Evolutionary conservation across 495 filamentous ascomycete species (phyloP).

Genomic region (Penicillium egyptiacum): DNA sequence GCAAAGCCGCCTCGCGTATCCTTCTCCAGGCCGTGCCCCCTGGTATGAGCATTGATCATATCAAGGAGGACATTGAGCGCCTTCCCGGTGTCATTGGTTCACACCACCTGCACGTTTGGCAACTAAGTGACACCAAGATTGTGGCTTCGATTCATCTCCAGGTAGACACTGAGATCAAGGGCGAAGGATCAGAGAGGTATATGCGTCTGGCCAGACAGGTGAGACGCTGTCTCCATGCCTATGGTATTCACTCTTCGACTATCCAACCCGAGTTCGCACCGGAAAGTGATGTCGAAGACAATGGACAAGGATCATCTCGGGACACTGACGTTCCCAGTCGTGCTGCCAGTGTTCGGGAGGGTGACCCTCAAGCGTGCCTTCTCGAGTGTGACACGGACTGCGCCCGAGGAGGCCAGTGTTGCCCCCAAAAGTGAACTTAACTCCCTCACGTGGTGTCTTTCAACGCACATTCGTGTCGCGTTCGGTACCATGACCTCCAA

Average conservation of each 20-base stretch:
- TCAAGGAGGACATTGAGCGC: conserved; percentile 84
- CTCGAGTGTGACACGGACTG: conserved; percentile 87
- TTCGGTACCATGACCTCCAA: conserved; percentile 1
- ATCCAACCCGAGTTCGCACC: conserved; percentile 94
- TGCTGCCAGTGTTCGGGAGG: conserved; percentile 51
- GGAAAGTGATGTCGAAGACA: conserved; percentile 55
- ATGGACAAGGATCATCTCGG: conserved; percentile 29
- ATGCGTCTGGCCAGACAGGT: conserved; percentile 84
- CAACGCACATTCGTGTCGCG: conserved; percentile 7
- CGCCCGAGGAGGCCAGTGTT: conserved; percentile 69
- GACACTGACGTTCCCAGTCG: conserved; percentile 38
- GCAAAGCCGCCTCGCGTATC: conserved; percentile 89
- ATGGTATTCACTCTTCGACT: conserved; percentile 96
- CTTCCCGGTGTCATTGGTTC: conserved; percentile 83
- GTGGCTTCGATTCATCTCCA: conserved; percentile 91
- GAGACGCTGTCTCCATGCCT: conserved; percentile 83
- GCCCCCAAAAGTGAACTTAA: conserved; percentile 47
- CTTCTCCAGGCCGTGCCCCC: conserved; percentile 90
- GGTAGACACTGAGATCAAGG: conserved; percentile 72
- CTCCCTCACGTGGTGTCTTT: neutral
- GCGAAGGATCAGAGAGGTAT: conserved; percentile 72
- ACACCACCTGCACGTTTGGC: conserved; percentile 97
- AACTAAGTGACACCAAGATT: conserved; percentile 88
- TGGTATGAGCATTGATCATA: conserved; percentile 81
- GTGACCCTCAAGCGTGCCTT: conserved; percentile 64